Base-by-base conservation (phyloP, 768 basidiomycete species). In the Lactarius tabidus region DNA sequence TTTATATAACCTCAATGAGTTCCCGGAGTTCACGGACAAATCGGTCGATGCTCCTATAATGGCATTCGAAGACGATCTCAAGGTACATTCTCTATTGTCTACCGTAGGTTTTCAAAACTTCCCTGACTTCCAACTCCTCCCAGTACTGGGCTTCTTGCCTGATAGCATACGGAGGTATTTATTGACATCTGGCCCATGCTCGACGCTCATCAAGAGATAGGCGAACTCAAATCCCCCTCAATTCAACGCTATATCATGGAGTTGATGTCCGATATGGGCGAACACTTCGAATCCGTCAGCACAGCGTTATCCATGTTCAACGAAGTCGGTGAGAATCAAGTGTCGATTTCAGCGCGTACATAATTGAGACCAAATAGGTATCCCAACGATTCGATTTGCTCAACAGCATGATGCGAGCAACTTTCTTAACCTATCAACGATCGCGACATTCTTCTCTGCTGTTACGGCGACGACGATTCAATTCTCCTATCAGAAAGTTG, bases 141-240 rank as follows among this genome's bases (percentile, higher is more conserved):
- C 68, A 89, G 87, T 89, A 90, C 67, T 90, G 89, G 89, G 81
- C 88, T 5, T 87, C 86, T 36, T 89, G 88, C 71, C 74, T 91
- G 51, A 79, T 79, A 65, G 83, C 85, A 64, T 91, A 89, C 69
- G 74, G 79, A 69, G 84, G 87, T 88, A 36, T 56, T 57, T 26
- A 33, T 56, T 31, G 15, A 2, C 1, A 64, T 36, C 66, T 59
- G 41, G 53, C n/a, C n/a, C n/a, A 48, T 63, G 3, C 39, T 14
- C 65, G 26, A 31, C 28, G 3, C 35, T 14, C n/a, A 35, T 15
- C 33, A 36, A 88, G 89, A 85, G 33, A 87, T n/a, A n/a, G n/a
- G n/a, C n/a, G n/a, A 90, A 78, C 87, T 90, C 72, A 82, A 81
- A 51, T 86, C 84, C 68, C 85, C 86, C 7, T 83, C 87, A 20